Evolutionary conservation across 768 basidiomycete species (phyloP), one percentile per base, ranked within the genome.

Genomic region (Candolleomyces eurysporus): DNA sequence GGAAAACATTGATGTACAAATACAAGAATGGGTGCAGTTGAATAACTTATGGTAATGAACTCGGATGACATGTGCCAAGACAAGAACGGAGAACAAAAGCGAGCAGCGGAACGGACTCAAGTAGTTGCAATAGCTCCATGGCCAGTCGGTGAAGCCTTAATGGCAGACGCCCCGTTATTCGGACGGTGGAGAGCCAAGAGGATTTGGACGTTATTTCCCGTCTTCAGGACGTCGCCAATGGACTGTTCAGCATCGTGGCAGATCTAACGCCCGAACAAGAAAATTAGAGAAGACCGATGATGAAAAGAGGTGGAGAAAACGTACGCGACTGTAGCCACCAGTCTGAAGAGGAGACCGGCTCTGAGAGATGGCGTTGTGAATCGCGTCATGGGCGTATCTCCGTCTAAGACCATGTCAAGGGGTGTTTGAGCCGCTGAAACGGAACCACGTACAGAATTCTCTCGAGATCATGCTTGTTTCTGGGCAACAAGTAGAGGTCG

Each of bases 291-390:
- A 26, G 26, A 26, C 26, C 26, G 30, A 26, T 40, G 50, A 60
- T 57, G 36, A 7, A 46, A 14, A 4, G 0, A 40, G 21, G 57
- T 59, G 60, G 43, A 48, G 50, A 52, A 8, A 26, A 71, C 79
- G 61, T 60, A 82, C 82, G 63, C 81, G 73, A 64, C 78, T 77
- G 63, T 81, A 83, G 16, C 81, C 80, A 31, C 80, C 85, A 1
- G 82, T 79, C 62, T 85, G 81, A 16, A 91, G 76, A 17, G 84
- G 76, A 19, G 85, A 83, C 49, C 86, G 86, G 66, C 88, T 86
- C 61, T 81, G 82, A 17, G 91, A 78, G 68, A 93, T 90, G 9
- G 84, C 83, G 68, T 92, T 93, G 72, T 93, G 92, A 58, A 93
- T 90, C 11, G 86, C 84, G 64, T 92, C 91, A 67, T 90, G 86